phyloP scores from a whole-genome alignment of 129 eudicot species.

The Flaveria ramosissima region DNA sequence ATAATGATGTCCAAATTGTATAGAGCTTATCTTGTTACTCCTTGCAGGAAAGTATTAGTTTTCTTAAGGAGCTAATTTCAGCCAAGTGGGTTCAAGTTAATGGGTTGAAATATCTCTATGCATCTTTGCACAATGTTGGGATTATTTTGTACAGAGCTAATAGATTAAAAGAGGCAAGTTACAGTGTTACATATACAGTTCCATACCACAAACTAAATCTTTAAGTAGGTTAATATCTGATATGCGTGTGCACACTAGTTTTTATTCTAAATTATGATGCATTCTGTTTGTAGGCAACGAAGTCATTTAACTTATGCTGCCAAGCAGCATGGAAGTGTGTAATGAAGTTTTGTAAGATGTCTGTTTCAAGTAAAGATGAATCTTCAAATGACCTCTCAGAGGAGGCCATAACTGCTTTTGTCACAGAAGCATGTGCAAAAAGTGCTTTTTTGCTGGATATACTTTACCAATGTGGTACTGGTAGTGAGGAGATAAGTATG shows the following conservation, averaged over 20 bases:
- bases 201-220: background rate
- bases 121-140: conserved; percentile 69
- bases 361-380: conserved; percentile 40
- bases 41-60: conserved; percentile 55
- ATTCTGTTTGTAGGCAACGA: conserved; percentile 58
- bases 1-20: conserved; percentile 8
- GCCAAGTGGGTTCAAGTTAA: conserved; percentile 55
- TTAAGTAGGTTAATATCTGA: background rate
- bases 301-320: conserved; percentile 62
- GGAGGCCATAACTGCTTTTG: conserved; percentile 49
- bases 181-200: conserved; percentile 27
- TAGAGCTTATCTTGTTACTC: conserved; percentile 12
- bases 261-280: conserved; percentile 21
- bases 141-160: conserved; percentile 57
- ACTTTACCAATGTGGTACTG: conserved; percentile 51
- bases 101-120: conserved; percentile 63
- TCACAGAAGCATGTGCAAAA: conserved; percentile 56
- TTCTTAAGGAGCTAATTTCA: conserved; percentile 53
- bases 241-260: background rate
- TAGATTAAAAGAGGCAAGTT: conserved; percentile 67
- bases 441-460: conserved; percentile 69
- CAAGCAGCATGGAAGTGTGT: conserved; percentile 76
- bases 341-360: conserved; percentile 43
- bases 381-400: conserved; percentile 45
- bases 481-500: conserved; percentile 42